Conservation (phyloP, 345 rosid genomes). For the Brassica cretica region DNA sequence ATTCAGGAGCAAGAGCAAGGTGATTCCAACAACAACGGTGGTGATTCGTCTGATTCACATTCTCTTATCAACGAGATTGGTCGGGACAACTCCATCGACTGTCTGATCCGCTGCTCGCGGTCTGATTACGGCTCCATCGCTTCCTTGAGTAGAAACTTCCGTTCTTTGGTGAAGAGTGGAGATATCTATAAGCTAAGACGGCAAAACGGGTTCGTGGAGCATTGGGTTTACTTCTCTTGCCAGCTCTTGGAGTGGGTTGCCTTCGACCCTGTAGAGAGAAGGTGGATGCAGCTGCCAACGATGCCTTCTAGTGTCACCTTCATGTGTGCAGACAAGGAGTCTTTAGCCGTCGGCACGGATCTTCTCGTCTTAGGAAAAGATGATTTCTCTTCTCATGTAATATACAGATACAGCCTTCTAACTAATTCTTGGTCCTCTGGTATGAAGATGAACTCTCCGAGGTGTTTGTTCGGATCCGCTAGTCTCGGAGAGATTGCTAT, state of each 20-base stretch:
- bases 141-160: neutral
- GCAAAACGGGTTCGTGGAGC: neutral
- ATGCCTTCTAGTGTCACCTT: neutral
- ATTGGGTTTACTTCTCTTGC: neutral
- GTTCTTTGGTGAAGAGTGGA: neutral
- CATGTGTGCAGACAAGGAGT: neutral
- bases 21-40: neutral
- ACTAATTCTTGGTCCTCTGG: neutral
- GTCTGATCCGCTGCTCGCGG: neutral
- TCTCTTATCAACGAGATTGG: neutral
- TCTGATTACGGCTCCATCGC: neutral
- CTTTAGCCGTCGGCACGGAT: neutral
- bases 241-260: neutral
- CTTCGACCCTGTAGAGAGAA: neutral
- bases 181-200: neutral
- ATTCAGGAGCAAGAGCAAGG: neutral
- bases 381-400: neutral
- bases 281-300: neutral
- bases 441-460: neutral
- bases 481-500: neutral
- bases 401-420: neutral
- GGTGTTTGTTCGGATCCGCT: neutral
- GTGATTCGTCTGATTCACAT: neutral
- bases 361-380: neutral
- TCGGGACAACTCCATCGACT: neutral